Evolutionary conservation across 2,329 filamentous ascomycete genomes (phyloP), one percentile per base, ranked within the genome.

Genomic region (Colletotrichum lentis): DNA sequence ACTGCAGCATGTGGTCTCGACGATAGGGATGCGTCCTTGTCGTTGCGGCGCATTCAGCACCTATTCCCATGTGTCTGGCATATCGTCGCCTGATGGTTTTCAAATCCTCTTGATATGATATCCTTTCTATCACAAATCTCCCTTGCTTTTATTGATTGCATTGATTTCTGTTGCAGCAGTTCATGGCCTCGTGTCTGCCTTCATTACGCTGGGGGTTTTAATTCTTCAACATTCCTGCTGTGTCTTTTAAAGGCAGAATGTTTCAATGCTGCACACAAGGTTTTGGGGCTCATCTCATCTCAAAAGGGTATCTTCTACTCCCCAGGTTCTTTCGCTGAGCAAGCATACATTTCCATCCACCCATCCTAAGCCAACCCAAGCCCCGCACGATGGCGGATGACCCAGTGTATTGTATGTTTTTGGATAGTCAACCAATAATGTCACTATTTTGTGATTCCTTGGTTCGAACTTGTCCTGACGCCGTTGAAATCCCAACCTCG

Each of bases 161-260:
- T 35, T 10, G 8, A 0, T 10, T 35, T 35, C 31, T 35, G 8
- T 35, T 35, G 8, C 31, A 35, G 2, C 10, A 35, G 14, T 18
- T 27, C 5, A 22, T 12, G 16, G 31, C 14, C 43, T 47, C 18
- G 20, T 24, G 20, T 49, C 27, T 10, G 43, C 41, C 14, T 39
- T 43, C 22, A 31, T 46, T 44, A 24, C n/a, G 39, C 20, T 57
- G 18, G n/a, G 18, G 20, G 55, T n/a, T 49, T 49, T 31, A 58
- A 47, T 58, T 27, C 43, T 47, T 58, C 27, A 47, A 20, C 56
- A 58, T 47, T 58, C 56, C 43, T n/a, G 14, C 18, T 20, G 20
- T 22, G n/a, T 53, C n/a, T 53, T 22, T 18, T 53, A 20, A 14
- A 12, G 16, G 18, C 5, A 12, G 39, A 39, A 37, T 37, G 18